phyloP scores from a whole-genome alignment of 345 rosid species.

The Salix udensis region DNA sequence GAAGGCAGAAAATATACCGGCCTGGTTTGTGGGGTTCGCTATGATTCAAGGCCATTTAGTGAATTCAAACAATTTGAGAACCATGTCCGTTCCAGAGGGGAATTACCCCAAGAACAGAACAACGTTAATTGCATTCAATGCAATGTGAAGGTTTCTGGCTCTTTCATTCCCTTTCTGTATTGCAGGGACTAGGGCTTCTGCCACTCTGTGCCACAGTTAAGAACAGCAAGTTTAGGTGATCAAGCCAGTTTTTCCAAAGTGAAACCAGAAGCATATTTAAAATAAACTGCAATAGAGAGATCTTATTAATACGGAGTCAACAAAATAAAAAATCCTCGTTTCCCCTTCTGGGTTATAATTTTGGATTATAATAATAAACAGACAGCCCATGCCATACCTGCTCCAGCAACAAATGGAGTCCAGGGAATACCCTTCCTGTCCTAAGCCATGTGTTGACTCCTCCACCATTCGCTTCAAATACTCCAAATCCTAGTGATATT shows the following conservation, averaged over 20 bases:
- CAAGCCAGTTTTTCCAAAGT: not conserved
- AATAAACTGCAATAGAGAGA: not conserved
- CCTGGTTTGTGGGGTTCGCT: not conserved
- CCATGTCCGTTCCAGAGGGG: constrained; percentile 83
- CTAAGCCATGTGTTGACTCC: too few relatives aligned
- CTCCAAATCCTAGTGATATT: constrained; percentile 45
- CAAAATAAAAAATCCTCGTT: not conserved
- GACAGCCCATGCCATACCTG: constrained; percentile 38
- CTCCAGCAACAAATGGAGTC: constrained; percentile 96
- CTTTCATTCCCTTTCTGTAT: constrained; percentile 88
- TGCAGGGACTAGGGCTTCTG: constrained; percentile 79
- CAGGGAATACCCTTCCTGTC: constrained; percentile 82
- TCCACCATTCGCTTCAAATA: too few relatives aligned
- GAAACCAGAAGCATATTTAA: not conserved
- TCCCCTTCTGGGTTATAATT: not conserved
- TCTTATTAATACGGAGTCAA: not conserved
- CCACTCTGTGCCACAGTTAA: constrained; percentile 37
- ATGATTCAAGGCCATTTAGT: constrained; percentile 70
- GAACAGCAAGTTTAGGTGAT: not conserved
- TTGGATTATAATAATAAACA: not conserved
- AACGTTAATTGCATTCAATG: constrained; percentile 64
- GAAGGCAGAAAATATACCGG: not conserved
- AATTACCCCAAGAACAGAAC: constrained; percentile 71
- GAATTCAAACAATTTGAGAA: constrained; percentile 74
- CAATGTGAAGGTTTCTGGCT: constrained; percentile 80